These are phyloP conservation scores for Metschnikowia picachoensis DNA, from an alignment of 805 yeast species.

Conservation along the genomic window DNA sequence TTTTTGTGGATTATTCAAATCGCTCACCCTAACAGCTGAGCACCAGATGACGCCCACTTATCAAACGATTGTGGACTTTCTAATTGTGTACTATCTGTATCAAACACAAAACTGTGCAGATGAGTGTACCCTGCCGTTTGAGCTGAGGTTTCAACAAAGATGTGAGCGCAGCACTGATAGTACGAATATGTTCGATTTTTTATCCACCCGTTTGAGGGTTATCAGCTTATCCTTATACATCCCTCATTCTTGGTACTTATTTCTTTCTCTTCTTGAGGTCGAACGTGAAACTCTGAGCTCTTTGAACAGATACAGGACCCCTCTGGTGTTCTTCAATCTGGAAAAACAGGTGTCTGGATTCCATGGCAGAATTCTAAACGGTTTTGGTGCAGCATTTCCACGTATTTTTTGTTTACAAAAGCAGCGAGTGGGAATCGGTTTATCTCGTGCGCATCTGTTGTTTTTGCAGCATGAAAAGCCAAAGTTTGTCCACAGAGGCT, in stretches of 20 bases:
- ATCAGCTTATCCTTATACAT: conserved; percentile 19
- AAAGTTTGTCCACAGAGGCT: conserved; percentile 42
- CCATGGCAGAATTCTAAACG: conserved; percentile 35
- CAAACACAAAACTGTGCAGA: conserved; percentile 24
- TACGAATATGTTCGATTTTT: conserved; percentile 32
- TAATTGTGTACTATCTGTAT: conserved; percentile 8
- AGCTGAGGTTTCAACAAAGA: conserved; percentile 21
- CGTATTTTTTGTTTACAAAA: conserved; percentile 14
- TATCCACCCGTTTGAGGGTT: conserved; percentile 44
- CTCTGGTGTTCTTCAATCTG: conserved; percentile 23
- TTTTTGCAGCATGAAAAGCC: conserved; percentile 43
- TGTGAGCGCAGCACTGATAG: conserved; percentile 40
- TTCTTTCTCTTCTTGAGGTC: conserved; percentile 23
- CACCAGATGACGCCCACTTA: conserved; percentile 36
- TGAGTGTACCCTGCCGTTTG: conserved; percentile 14
- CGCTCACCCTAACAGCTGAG: conserved; percentile 17
- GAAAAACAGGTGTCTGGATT: conserved; percentile 38
- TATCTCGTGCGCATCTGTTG: conserved; percentile 34
- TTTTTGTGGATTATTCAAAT: neutral
- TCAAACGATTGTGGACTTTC: too few relatives aligned
- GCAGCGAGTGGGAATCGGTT: conserved; percentile 26
- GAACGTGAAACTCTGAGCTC: conserved; percentile 18
- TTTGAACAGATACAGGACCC: conserved; percentile 16
- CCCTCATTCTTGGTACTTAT: conserved; percentile 32
- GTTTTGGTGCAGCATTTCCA: conserved; percentile 19